These are phyloP conservation scores for Mycena rebaudengoi DNA, from an alignment of 768 basidiomycete species.

Conservation along the genomic window DNA sequence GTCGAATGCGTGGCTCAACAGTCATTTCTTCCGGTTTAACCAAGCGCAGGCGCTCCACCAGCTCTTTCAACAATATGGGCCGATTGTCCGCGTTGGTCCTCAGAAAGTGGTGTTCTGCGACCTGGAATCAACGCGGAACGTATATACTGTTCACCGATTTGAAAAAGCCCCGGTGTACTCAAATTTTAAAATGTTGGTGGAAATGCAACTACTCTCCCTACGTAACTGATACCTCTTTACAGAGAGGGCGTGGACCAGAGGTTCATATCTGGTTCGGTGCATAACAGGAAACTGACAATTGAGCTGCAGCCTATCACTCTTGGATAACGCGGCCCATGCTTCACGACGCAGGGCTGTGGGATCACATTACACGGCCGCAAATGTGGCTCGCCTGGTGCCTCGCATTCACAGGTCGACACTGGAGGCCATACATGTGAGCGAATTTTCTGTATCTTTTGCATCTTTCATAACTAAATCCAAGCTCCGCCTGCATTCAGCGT, in stretches of 20 bases:
- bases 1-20: constrained; percentile 76
- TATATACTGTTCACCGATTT: constrained; percentile 80
- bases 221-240: too few relatives aligned
- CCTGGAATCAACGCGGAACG: constrained; percentile 66
- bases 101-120: constrained; percentile 84
- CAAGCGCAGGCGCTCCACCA: constrained; percentile 73
- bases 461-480: too few relatives aligned
- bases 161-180: constrained; percentile 81
- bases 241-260: constrained; percentile 87
- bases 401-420: constrained; percentile 69
- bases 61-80: constrained; percentile 76
- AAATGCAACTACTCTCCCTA: background rate
- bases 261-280: constrained; percentile 51
- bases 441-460: background rate
- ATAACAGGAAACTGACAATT: constrained; percentile 34
- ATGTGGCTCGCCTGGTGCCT: constrained; percentile 70
- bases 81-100: constrained; percentile 81
- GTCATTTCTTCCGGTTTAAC: constrained; percentile 72
- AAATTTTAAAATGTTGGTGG: constrained; percentile 75
- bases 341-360: constrained; percentile 76
- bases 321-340: constrained; percentile 73
- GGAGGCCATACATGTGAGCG: constrained; percentile 67
- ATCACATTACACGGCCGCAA: constrained; percentile 69
- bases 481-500: background rate
- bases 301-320: constrained; percentile 73